Evolutionary conservation across 129 eudicot genomes (phyloP), one percentile per base, ranked within the genome.

Genomic region (Flaveria linearis): DNA sequence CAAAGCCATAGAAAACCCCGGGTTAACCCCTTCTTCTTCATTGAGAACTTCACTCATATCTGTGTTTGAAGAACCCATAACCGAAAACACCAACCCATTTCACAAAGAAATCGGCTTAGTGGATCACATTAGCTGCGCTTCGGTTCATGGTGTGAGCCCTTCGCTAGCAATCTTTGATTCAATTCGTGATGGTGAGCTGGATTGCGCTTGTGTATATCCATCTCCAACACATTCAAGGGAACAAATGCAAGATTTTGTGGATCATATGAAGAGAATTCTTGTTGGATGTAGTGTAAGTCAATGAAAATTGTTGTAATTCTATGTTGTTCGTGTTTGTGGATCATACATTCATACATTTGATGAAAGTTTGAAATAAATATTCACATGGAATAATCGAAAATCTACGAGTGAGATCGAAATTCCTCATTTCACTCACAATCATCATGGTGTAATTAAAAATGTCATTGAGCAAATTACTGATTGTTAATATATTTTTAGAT

Each of bases 131-230:
- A 93, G 96, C 0, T 94, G 98, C 69, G 97, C 97, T 74, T 88
- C 98, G 2, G 88, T 84, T 70, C 98, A 94, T 71, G 97, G 98
- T 0, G 86, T 91, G 33, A 96, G 98, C 43, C 97, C 98, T n/a
- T 88, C 98, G 1, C 66, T 94, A 0, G 96, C 96, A 16, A 77
- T 91, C 47, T 94, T 94, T 72, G 96, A 94, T 75, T 82, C 96
- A 2, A 67, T 94, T 18, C 82, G 87, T 16, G 86, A 88, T 50
- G 97, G 96, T 30, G 69, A 82, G 57, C 73, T 94, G 55, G 93
- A 94, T 68, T 94, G 98, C 30, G 86, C 88, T 12, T 94, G 93
- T 60, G 96, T 94, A 5, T 94, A 82, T 80, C 98, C 98, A 0
- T 83, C 85, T 6, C 98, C 98, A 0, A 76, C 92, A 43, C 96